Evolutionary conservation across 176 grass and related monocot genomes (phyloP), one percentile per base, ranked within the genome.

Genomic region (Phoenix roebelenii): DNA sequence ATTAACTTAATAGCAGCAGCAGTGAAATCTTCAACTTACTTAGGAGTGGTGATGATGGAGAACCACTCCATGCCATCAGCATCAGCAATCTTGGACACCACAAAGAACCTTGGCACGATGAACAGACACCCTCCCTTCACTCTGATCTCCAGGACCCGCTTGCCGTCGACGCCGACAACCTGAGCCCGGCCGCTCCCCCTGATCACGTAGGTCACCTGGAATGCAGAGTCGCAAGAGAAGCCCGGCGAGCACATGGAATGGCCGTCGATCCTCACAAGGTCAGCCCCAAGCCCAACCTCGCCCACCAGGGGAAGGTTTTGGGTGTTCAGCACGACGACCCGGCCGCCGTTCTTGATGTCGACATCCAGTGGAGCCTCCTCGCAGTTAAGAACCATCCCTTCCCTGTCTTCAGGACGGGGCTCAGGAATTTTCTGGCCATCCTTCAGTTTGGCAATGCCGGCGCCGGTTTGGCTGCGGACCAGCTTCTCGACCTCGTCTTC

Each of bases 241-340:
- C 91, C 91, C 0, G 91, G 91, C 0, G 86, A 96, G 80, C 86
- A 96, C 91, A 96, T 96, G 51, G 86, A 82, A 52, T 86, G 83
- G 5, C 71, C 91, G 2, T 84, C 52, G 1, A 96, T 77, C 54
- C 91, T 79, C 4, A 96, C 91, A 0, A 96, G 79, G 49, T 96
- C 91, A 0, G 91, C 91, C 5, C 91, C 91, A 0, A 96, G 84
- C 0, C 91, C 83, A 0, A 90, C 86, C 60, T 87, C 67, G 48
- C 77, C 85, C 0, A 96, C 91, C 9, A 89, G 49, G 0, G 86
- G 91, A 17, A 95, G 74, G 65, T 95, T 95, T 26, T 16, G 56
- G 0, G 85, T 95, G 76, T 95, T 95, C 9, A 89, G 86, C 44
- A 95, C 80, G 17, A 95, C 86, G n/a, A 95, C 86, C 0, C 82